Conservation (phyloP, 2,329 filamentous ascomycete genomes). For the Tolypocladium pustulatum region DNA sequence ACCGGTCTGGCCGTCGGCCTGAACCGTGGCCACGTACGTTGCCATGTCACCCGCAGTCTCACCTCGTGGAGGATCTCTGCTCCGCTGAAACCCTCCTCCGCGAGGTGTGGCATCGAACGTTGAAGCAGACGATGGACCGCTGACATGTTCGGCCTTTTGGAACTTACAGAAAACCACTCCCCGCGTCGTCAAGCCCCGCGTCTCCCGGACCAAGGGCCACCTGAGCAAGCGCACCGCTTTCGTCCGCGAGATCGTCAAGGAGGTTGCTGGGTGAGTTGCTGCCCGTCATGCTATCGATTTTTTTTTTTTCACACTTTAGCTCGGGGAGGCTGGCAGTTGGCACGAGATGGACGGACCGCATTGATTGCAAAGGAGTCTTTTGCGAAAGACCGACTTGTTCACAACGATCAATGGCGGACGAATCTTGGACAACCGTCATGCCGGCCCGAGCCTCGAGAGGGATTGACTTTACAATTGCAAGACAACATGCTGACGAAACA, state of each 20-base stretch:
- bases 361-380: neutral
- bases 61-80: conserved; percentile 69
- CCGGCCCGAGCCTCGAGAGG: neutral
- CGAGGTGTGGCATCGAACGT: conserved; percentile 12
- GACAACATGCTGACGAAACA: conserved; percentile 16
- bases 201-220: conserved; percentile 86
- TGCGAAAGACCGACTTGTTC: neutral
- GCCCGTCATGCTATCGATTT: neutral
- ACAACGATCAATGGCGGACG: neutral
- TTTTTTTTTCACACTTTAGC: neutral
- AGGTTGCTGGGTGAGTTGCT: conserved; percentile 77
- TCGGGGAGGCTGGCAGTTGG: neutral
- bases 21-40: conserved; percentile 57
- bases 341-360: neutral
- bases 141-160: conserved; percentile 31
- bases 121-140: conserved; percentile 50
- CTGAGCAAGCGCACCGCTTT: conserved; percentile 95
- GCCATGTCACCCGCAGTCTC: conserved; percentile 37
- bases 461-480: neutral
- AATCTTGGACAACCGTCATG: neutral
- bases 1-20: conserved; percentile 50
- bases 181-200: conserved; percentile 66
- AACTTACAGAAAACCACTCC: conserved; percentile 67
- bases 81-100: conserved; percentile 13
- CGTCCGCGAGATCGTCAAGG: conserved; percentile 94